phyloP scores from a whole-genome alignment of 495 filamentous ascomycete genomes.

The Xylaria grammica region DNA sequence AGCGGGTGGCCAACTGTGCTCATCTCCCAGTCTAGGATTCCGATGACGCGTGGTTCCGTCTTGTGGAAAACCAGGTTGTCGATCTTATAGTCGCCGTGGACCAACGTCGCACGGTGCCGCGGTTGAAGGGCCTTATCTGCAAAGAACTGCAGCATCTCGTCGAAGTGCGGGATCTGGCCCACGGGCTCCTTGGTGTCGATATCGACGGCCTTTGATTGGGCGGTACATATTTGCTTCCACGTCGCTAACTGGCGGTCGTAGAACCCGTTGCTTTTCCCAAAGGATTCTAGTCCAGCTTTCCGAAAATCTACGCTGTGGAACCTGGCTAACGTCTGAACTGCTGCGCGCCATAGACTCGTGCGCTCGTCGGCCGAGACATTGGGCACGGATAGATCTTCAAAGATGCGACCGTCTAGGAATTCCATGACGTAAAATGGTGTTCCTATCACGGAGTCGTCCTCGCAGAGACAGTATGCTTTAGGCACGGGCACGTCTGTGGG shows the following conservation, averaged over 20 bases:
- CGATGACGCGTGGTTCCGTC: conserved; percentile 86
- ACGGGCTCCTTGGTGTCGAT: conserved; percentile 76
- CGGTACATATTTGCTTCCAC: conserved; percentile 73
- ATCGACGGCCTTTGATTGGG: conserved; percentile 77
- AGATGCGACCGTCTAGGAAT: conserved; percentile 89
- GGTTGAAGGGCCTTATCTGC: conserved; percentile 69
- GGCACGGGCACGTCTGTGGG: conserved; percentile 85
- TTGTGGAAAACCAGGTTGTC: conserved; percentile 95
- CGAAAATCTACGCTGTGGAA: conserved; percentile 77
- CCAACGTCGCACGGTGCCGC: conserved; percentile 73
- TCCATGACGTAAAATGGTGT: conserved; percentile 98
- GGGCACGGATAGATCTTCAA: conserved; percentile 86
- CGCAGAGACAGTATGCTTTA: conserved; percentile 82
- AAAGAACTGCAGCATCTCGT: conserved; percentile 82
- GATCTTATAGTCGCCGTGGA: conserved; percentile 98
- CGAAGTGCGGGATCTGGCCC: conserved; percentile 80
- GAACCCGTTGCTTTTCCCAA: conserved; percentile 78
- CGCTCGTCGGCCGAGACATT: conserved; percentile 71
- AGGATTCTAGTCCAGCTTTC: conserved; percentile 68
- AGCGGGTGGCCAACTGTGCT: conserved; percentile 94
- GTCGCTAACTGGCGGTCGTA: conserved; percentile 88
- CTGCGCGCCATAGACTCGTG: conserved; percentile 82
- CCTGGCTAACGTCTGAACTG: conserved; percentile 80
- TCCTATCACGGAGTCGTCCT: conserved; percentile 77
- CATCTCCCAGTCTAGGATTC: conserved; percentile 97